Evolutionary conservation across 108 stramenopile species (phyloP).

Genomic region (Cyclotella distinguenda): DNA sequence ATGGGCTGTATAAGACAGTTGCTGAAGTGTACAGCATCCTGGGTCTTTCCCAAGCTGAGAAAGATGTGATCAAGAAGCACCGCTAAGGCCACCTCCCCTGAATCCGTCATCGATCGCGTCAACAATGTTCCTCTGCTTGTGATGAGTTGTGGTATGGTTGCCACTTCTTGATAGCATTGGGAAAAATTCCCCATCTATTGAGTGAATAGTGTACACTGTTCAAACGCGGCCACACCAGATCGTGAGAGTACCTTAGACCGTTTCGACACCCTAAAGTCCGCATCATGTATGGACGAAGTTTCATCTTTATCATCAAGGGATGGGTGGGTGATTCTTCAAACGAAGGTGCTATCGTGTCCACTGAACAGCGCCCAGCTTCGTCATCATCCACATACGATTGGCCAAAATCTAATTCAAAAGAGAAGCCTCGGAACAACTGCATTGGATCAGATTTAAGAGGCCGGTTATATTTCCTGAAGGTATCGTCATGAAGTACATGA

Average conservation of each 20-base stretch:
- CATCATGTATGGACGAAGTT: slow-evolving; percentile 85
- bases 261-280: slow-evolving; percentile 83
- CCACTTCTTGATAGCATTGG: slow-evolving; percentile 52
- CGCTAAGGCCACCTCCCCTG: too few species aligned
- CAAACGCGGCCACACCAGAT: slow-evolving; percentile 52
- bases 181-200: slow-evolving; percentile 67
- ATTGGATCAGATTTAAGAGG: slow-evolving; percentile 46
- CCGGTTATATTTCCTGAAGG: slow-evolving; percentile 52
- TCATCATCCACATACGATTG: background rate
- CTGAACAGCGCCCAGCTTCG: background rate
- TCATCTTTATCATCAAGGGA: slow-evolving; percentile 86
- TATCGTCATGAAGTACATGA: slow-evolving; percentile 65
- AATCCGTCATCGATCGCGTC: too few species aligned
- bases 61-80: slow-evolving; percentile 93
- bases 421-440: slow-evolving; percentile 82
- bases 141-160: too few species aligned
- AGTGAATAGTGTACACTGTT: slow-evolving; percentile 49
- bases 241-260: slow-evolving; percentile 55
- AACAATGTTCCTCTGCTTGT: too few species aligned
- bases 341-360: background rate
- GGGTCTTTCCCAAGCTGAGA: slow-evolving; percentile 85
- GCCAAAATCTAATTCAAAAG: slow-evolving; percentile 55
- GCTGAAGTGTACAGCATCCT: slow-evolving; percentile 93
- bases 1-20: slow-evolving; percentile 95
- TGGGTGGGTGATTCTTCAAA: background rate